Conservation (phyloP, 192 early-diverging fungal genomes). For the Gorgonomyces haynaldii region DNA sequence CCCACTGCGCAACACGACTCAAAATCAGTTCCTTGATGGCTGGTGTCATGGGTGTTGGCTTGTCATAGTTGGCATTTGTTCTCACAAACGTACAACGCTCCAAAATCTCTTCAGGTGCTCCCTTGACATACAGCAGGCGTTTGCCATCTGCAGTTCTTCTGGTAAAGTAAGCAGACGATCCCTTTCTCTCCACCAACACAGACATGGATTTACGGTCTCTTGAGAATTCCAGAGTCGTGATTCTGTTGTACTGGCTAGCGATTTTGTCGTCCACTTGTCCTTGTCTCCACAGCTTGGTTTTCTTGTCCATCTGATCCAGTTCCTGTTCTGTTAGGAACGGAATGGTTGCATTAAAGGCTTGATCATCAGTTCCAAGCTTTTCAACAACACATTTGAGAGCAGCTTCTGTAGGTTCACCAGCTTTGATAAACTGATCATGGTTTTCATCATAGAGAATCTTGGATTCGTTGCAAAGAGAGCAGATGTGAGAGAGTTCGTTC, state of each 20-base stretch:
- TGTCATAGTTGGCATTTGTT: constrained; percentile 26
- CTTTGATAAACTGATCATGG: constrained; percentile 49
- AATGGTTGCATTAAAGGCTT: constrained; percentile 45
- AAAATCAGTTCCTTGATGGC: constrained; percentile 48
- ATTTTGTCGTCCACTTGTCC: constrained; percentile 65
- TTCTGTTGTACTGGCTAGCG: constrained; percentile 44
- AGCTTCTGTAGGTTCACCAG: constrained; percentile 98
- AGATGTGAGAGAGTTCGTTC: constrained; percentile 69
- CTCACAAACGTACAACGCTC: constrained; percentile 68
- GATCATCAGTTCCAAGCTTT: constrained; percentile 74
- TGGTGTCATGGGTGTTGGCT: constrained; percentile 51
- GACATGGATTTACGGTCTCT: constrained; percentile 99
- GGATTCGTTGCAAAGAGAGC: constrained; percentile 87
- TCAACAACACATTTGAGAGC: constrained; percentile 89
- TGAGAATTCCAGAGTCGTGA: constrained; percentile 78
- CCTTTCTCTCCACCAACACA: constrained; percentile 53
- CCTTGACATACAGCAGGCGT: constrained; percentile 71
- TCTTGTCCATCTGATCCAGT: constrained; percentile 15
- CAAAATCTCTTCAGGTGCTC: constrained; percentile 85
- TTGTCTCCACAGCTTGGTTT: constrained; percentile 30
- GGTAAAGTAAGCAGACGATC: background rate
- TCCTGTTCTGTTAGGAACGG: constrained; percentile 11
- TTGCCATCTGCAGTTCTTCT: constrained; percentile 10
- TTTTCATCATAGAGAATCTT: constrained; percentile 68
- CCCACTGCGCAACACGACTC: constrained; percentile 61